Evolutionary conservation across 768 basidiomycete genomes (phyloP).

Genomic region (Suillus plorans): DNA sequence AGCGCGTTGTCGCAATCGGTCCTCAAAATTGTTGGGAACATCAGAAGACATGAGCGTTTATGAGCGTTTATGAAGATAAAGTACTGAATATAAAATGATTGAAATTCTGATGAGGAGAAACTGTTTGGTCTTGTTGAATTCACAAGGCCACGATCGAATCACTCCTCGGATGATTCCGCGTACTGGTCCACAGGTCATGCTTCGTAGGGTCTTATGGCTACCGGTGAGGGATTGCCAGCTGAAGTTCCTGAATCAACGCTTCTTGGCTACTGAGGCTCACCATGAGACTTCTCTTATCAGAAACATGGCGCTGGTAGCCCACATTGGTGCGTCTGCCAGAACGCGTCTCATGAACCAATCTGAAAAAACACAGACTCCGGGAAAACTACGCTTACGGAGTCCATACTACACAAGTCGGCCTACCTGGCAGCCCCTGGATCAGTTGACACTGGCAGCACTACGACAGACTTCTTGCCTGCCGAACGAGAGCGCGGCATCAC

Average conservation of each 20-base stretch:
- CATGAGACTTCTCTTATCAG: constrained; percentile 47
- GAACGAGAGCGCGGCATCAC: constrained; percentile 91
- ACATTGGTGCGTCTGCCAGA: constrained; percentile 59
- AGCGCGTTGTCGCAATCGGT: constrained; percentile 43
- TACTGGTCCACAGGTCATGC: constrained; percentile 22
- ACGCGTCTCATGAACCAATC: not conserved
- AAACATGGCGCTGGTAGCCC: constrained; percentile 87
- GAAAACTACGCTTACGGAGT: constrained; percentile 88
- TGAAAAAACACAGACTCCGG: constrained; percentile 63
- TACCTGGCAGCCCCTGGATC: constrained; percentile 76
- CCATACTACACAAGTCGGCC: constrained; percentile 72
- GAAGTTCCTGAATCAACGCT: constrained; percentile 13
- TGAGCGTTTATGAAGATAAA: not conserved
- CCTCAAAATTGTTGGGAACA: constrained; percentile 36
- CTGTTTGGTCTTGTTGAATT: constrained; percentile 21
- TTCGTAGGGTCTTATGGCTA: constrained; percentile 10
- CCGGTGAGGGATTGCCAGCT: not conserved
- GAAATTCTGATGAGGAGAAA: not conserved
- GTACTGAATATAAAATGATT: not conserved
- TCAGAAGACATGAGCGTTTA: constrained; percentile 15
- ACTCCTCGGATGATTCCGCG: constrained; percentile 1
- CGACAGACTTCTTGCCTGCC: constrained; percentile 86
- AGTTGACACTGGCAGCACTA: constrained; percentile 88
- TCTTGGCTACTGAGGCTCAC: constrained; percentile 20
- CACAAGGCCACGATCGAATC: not conserved